Evolutionary conservation across 2,329 filamentous ascomycete genomes (phyloP).

Genomic region (Ilyonectria robusta): DNA sequence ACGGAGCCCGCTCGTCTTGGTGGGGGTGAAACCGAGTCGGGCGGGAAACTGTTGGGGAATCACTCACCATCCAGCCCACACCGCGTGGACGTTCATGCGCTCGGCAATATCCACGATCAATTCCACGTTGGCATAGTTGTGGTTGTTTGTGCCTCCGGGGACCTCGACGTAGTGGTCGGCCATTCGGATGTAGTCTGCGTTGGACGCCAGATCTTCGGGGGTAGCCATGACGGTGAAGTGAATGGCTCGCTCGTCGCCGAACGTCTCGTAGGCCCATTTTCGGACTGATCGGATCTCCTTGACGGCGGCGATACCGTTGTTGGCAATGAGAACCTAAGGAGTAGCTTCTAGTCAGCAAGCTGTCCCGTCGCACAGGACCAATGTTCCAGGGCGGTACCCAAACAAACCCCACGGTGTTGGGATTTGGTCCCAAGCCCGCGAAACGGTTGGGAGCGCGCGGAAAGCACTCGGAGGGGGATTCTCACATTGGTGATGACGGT

Average conservation of each 20-base stretch:
- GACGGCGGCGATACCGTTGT: constrained; percentile 99
- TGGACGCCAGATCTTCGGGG: constrained; percentile 95
- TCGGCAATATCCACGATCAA: constrained; percentile 98
- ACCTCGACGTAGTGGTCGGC: constrained; percentile 99
- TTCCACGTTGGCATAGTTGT: constrained; percentile 99
- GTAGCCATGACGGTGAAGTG: constrained; percentile 99
- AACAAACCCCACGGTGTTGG: constrained; percentile 9
- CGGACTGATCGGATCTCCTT: constrained; percentile 99
- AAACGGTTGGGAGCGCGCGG: not conserved
- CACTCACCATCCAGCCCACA: constrained; percentile 97
- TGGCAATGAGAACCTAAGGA: constrained; percentile 92
- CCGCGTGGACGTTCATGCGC: constrained; percentile 97
- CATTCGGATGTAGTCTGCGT: constrained; percentile 99
- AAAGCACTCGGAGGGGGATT: constrained; percentile 27
- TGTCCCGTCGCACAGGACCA: not conserved
- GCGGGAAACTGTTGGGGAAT: constrained; percentile 15
- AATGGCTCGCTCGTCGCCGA: constrained; percentile 97
- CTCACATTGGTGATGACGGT: constrained; percentile 98
- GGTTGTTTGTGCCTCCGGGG: constrained; percentile 98
- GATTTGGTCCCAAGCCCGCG: not conserved
- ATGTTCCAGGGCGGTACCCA: constrained; percentile 12
- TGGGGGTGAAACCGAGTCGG: constrained; percentile 10
- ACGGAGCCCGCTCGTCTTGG: not conserved
- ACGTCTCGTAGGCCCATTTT: constrained; percentile 99
- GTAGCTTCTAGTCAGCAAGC: constrained; percentile 32